Base-by-base conservation (phyloP, 805 yeast species). In the Candida schatavii region DNA sequence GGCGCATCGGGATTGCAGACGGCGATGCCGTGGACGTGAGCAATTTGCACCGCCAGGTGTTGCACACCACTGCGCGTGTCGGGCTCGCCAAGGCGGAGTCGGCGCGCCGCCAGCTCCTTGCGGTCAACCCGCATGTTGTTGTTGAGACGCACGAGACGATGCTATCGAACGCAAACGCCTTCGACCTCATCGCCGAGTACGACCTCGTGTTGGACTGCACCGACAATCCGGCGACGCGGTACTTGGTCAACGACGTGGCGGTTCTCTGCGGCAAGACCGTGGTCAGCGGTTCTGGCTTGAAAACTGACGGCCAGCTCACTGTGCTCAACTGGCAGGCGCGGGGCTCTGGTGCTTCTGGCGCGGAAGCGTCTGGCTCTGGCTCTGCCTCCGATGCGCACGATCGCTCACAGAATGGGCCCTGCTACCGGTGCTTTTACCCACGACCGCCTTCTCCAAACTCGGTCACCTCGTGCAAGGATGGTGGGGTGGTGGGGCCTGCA, bases 401-500 rank as follows among this genome's bases (percentile, higher is more conserved):
- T n/a, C n/a, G n/a, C n/a, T n/a, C n/a, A n/a, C 66, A 70, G 17
- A 40, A 46, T 2, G 96, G 96, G 0, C 99, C 99, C 0, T 93
- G 99, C 59, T 93, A 93, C 57, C 69, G 99, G 46, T 93, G 99
- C 57, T 81, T 90, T 62, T 88, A 86, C 51, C 98, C 99, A 0
- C 67, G 67, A 5, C 96, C 98, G 0, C 97, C 99, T 0, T 80
- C 90, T 1, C 86, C 96, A 1, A 82, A 79, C 44, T 72, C 85
- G 1, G 88, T 90, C 1, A 77, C 88, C 0, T 77, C 95, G 0
- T 93, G 99, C 54, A 78, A 86, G 11, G 98, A 89, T 61, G 95
- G 96, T 2, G 97, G 97, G 4, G 95, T 91, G 0, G 61, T 93
- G 20, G 99, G 99, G 0, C 96, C 98, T 0, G 93, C 90, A n/a